phyloP scores from a whole-genome alignment of 768 basidiomycete species.

The Suillus paluster region DNA sequence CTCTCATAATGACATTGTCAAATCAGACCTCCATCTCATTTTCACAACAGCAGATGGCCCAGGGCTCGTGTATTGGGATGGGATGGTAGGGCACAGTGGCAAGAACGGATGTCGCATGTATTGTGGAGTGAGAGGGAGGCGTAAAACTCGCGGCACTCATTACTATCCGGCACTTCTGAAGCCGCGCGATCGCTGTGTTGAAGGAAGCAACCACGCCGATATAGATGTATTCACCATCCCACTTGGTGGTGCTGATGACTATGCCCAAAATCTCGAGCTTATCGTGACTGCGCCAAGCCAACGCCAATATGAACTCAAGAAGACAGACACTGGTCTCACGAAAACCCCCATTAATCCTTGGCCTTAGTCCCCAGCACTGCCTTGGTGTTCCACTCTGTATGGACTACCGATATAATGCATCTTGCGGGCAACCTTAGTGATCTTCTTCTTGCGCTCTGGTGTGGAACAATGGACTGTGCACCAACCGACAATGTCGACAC shows the following conservation, averaged over 20 bases:
- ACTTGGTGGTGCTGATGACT: constrained; percentile 8
- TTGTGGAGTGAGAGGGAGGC: constrained; percentile 33
- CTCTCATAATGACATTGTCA: constrained; percentile 11
- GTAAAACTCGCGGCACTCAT: constrained; percentile 22
- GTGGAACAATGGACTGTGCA: constrained; percentile 21
- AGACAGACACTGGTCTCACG: constrained; percentile 39
- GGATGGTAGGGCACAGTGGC: constrained; percentile 37
- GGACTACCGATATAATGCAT: constrained; percentile 48
- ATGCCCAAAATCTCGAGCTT: neutral
- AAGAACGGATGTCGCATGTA: constrained; percentile 36
- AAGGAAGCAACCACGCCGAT: constrained; percentile 26
- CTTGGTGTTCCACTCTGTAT: constrained; percentile 41
- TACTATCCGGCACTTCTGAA: constrained; percentile 37
- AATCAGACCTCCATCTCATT: constrained; percentile 22
- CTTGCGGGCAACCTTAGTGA: constrained; percentile 32
- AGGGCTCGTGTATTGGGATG: constrained; percentile 30
- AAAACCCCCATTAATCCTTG: constrained; percentile 43
- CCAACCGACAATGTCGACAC: constrained; percentile 19
- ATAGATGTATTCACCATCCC: constrained; percentile 18
- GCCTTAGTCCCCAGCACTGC: constrained; percentile 22
- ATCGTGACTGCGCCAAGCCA: constrained; percentile 11
- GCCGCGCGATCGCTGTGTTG: constrained; percentile 29
- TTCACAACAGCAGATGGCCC: constrained; percentile 32
- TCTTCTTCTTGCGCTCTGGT: constrained; percentile 28
- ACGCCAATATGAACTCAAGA: constrained; percentile 28